Evolutionary conservation across 352 stramenopile species (phyloP).

Genomic region (Pythium insidiosum): DNA sequence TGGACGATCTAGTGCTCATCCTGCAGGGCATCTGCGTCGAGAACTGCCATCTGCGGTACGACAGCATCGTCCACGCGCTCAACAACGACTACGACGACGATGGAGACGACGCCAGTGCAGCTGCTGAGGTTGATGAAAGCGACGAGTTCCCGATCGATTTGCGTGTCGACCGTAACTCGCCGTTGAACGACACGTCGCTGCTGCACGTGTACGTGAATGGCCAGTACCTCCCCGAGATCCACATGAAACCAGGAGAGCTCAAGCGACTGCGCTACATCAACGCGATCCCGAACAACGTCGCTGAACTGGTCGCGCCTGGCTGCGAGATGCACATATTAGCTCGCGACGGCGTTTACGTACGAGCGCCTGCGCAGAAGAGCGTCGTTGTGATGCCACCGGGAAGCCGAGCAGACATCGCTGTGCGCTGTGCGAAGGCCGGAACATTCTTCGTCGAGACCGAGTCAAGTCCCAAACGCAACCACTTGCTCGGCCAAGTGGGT

Average conservation of each 20-base stretch:
- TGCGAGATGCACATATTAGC: slow-evolving; percentile 54
- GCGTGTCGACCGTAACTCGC: slow-evolving; percentile 30
- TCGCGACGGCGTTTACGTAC: slow-evolving; percentile 65
- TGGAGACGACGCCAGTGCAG: slow-evolving; percentile 9
- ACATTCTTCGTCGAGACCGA: slow-evolving; percentile 65
- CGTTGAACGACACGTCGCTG: slow-evolving; percentile 64
- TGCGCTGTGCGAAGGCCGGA: slow-evolving; percentile 35
- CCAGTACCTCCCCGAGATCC: slow-evolving; percentile 52
- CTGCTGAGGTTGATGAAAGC: no score
- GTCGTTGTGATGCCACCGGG: slow-evolving; percentile 62
- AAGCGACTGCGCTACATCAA: slow-evolving; percentile 70
- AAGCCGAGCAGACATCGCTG: slow-evolving; percentile 49
- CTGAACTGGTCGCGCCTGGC: slow-evolving; percentile 44
- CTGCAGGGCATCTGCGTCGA: slow-evolving; percentile 63
- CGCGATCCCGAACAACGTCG: slow-evolving; percentile 76
- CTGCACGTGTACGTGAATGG: slow-evolving; percentile 69
- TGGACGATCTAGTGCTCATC: slow-evolving; percentile 62
- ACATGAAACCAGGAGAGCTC: slow-evolving; percentile 39
- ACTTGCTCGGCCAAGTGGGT: slow-evolving; percentile 44
- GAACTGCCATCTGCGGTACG: slow-evolving; percentile 53
- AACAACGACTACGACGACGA: slow-evolving; percentile 35
- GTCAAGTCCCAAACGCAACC: slow-evolving; percentile 42
- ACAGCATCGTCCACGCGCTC: slow-evolving; percentile 48
- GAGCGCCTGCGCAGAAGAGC: slow-evolving; percentile 24
- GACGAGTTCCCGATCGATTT: slow-evolving; percentile 33